Base-by-base conservation (phyloP, 2,329 filamentous ascomycete species). In the Trichocomaceae sp. region DNA sequence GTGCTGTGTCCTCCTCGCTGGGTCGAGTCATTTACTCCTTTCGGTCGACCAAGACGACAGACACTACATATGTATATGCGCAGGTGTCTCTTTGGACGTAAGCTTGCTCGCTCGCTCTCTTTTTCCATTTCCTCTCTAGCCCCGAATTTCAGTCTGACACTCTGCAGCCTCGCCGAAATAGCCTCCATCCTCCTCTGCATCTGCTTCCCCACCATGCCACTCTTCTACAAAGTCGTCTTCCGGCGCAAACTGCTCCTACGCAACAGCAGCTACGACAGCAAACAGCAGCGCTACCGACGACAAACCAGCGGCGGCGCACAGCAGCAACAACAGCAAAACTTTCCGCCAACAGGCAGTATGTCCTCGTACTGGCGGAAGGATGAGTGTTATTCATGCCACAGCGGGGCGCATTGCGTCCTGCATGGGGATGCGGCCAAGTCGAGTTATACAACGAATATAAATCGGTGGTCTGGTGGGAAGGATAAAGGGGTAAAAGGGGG, bases 401-500 rank as follows among this genome's bases (percentile, higher is more conserved):
- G 31, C 31, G 31, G 31, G 31, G 31, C 31, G 31, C 31, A 35
- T 35, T 35, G 31, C 31, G 31, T 35, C 12, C 31, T 35, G 31
- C 31, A 35, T 15, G 31, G 31, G 3, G 31, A 35, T 5, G 60
- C 52, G 37, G 65, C 60, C 2, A 50, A 66, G 63, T 45, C 44
- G 62, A 67, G 52, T 54, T 48, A 55, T 60, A 61, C 62, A 63
- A 50, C 51, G 44, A 45, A 47, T 50, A 17, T 33, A 26, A n/a
- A 17, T 13, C n/a, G n/a, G n/a, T 33, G 23, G 35, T 33, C 13
- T 20, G 41, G 50, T 49, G 10, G 12, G 31, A 35, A 13, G 31
- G 31, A 35, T 35, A 13, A 35, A 4, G 31, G 26, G 2, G 8
- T 9, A 29, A 29, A 6, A 29, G 26, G 5, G 2, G 8, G 26